Percentiles rank a stretch among this genome's conserved stretches.
phyloP scores from a whole-genome alignment of 73 alveolate genomes.

The Symbiodinium pilosum region DNA sequence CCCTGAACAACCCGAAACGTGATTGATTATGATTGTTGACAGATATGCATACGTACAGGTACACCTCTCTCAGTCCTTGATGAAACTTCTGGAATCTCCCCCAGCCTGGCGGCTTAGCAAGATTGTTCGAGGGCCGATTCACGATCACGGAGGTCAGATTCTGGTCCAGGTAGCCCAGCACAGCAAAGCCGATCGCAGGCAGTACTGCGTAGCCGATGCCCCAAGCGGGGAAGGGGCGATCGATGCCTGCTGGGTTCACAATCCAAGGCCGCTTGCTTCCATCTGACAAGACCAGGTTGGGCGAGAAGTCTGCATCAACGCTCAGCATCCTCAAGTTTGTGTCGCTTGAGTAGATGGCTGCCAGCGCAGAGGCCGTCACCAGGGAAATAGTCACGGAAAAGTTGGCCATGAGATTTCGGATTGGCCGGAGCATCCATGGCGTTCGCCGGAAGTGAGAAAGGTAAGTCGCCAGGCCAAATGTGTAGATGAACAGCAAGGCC shows the following conservation, averaged over 20 bases:
- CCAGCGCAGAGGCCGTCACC: not conserved
- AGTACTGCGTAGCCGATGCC: not conserved
- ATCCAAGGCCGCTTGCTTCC: constrained; percentile 42
- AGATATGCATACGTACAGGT: no score
- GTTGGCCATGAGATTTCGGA: constrained; percentile 8
- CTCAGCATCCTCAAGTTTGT: not conserved
- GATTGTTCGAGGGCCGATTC: constrained; percentile 4
- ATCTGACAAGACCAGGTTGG: not conserved
- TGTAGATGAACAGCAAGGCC: not conserved
- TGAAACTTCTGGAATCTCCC: no score
- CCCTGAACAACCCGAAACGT: no score
- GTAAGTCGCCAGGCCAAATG: not conserved
- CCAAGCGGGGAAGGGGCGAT: constrained; percentile 1
- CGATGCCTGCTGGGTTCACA: constrained; percentile 12
- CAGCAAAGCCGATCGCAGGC: not conserved
- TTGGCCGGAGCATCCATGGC: not conserved
- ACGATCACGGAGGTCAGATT: constrained; percentile 1
- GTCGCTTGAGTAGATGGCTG: not conserved
- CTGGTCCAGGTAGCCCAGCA: constrained; percentile 9
- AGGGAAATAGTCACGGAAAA: not conserved
- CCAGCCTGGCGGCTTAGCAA: not conserved
- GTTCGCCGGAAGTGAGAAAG: not conserved
- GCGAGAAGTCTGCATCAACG: constrained; percentile 3
- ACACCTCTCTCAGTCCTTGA: no score
- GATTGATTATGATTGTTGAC: no score